phyloP scores from a whole-genome alignment of 208 protist species.

The Leishmania turanica region DNA sequence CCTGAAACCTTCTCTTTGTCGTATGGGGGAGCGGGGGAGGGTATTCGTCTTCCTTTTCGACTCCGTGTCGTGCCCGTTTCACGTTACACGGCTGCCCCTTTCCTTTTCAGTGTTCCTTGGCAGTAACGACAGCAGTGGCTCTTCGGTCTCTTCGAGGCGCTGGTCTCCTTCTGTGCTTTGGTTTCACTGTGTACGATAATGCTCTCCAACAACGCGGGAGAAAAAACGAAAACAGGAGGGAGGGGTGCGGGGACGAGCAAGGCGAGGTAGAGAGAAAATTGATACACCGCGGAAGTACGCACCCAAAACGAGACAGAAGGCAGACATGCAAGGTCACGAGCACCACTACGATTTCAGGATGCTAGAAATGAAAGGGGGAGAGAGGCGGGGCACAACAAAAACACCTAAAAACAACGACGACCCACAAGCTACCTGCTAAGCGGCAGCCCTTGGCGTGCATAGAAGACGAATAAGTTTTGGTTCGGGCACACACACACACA shows the following conservation, averaged over 20 bases:
- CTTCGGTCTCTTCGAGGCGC: neutral
- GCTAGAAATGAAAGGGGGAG: neutral
- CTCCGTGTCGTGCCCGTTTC: no score
- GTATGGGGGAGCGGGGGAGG: no score
- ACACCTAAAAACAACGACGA: conserved; percentile 8
- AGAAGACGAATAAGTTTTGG: neutral
- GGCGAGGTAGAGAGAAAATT: neutral
- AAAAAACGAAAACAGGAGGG: neutral
- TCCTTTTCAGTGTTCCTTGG: neutral
- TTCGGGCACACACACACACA: neutral
- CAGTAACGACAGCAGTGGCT: neutral
- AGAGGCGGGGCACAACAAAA: no score
- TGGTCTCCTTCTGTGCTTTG: neutral
- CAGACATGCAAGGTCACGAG: conserved; percentile 1
- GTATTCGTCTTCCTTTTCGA: no score
- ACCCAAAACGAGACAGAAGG: neutral
- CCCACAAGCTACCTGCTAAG: neutral
- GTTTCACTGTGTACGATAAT: neutral
- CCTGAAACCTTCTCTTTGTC: neutral
- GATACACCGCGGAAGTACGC: neutral
- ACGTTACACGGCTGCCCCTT: no score
- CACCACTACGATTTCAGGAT: neutral
- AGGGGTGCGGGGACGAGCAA: neutral
- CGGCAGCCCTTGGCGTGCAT: neutral
- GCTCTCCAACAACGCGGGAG: neutral